A percentile compares a stretch with the other conserved stretches of the same genome.
These are phyloP conservation scores for Fusarium sp. DNA, from an alignment of 2,329 filamentous ascomycete genomes.

Conservation along the genomic window DNA sequence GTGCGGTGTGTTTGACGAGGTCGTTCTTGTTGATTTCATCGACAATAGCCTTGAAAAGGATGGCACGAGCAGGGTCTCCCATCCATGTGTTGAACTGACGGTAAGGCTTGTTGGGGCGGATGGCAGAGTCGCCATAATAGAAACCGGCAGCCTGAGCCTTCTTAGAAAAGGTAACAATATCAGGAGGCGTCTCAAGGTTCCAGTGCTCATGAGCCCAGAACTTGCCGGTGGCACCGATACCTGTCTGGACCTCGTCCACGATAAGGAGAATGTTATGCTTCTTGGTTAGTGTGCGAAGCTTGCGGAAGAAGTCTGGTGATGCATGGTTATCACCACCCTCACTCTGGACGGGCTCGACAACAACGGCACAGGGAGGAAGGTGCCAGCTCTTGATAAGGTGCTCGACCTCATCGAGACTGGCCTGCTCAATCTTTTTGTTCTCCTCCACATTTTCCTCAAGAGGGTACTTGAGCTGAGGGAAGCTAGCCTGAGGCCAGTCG, in stretches of 20 bases:
- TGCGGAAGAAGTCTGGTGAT: constrained; percentile 86
- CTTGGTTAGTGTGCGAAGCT: constrained; percentile 82
- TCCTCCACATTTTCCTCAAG: constrained; percentile 83
- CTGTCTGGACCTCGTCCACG: constrained; percentile 94
- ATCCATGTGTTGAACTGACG: constrained; percentile 99
- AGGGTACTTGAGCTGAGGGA: constrained; percentile 88
- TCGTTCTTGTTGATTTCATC: constrained; percentile 81
- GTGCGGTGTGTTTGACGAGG: constrained; percentile 83
- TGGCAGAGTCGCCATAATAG: constrained; percentile 84
- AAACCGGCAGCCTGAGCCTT: constrained; percentile 95
- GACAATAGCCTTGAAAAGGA: constrained; percentile 89
- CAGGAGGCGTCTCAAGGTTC: constrained; percentile 81
- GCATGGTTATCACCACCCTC: constrained; percentile 97
- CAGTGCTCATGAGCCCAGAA: constrained; percentile 99
- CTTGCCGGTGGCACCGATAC: constrained; percentile 90
- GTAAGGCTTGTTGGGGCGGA: constrained; percentile 93
- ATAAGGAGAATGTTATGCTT: constrained; percentile 86
- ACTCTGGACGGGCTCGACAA: constrained; percentile 92
- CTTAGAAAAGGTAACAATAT: constrained; percentile 96
- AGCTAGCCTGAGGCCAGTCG: constrained; percentile 92
- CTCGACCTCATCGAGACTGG: constrained; percentile 86
- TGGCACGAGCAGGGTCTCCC: constrained; percentile 86
- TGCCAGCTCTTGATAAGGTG: constrained; percentile 83
- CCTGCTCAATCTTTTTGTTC: constrained; percentile 85
- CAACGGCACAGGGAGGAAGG: constrained; percentile 82